Evolutionary conservation across 2,329 filamentous ascomycete genomes (phyloP), one percentile per base, ranked within the genome.

Genomic region (Aspergillus vadensis): DNA sequence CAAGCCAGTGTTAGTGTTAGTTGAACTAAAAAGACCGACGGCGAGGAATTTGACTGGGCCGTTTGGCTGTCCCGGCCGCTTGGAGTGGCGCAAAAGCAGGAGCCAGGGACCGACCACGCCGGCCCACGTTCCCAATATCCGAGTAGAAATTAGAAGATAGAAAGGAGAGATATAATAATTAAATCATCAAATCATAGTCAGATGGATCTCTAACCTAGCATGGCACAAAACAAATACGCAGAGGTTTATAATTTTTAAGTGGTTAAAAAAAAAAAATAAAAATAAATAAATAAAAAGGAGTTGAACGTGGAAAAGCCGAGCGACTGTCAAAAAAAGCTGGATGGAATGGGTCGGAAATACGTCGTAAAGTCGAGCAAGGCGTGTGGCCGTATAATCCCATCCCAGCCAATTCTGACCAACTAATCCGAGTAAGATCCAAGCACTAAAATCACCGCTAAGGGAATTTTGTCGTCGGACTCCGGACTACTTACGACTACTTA

Each of bases 11-110:
- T 36, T 36, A 36, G 32, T 36, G 32, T 36, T 36, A 36, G 32
- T 14, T 14, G 32, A 36, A 36, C 32, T 36, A 36, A 36, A 36
- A 36, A 44, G 41, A 21, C 41, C 41, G 21, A 44, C 41, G 12
- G 52, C 60, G 39, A 57, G 58, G 30, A 57, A 56, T 27, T 43
- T 51, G 49, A 55, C 49, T 32, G 49, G 49, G 32, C 49, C n/a
- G 49, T 52, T 52, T 36, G 21, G 49, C 44, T 49, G 44, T 25
- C 44, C 44, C 44, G 44, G 44, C 44, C 44, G 44, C 44, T 49
- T 49, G 44, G 44, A n/a, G 44, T 49, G 44, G 44, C 44, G 44
- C 44, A 27, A 23, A 49, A 27, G 44, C 44, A 25, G 21, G 21
- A 49, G 44, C 44, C 41, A 44, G 41, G 41, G 41, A 44, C 41